phyloP scores from a whole-genome alignment of 2,329 filamentous ascomycete genomes.

The Neurospora crassa region DNA sequence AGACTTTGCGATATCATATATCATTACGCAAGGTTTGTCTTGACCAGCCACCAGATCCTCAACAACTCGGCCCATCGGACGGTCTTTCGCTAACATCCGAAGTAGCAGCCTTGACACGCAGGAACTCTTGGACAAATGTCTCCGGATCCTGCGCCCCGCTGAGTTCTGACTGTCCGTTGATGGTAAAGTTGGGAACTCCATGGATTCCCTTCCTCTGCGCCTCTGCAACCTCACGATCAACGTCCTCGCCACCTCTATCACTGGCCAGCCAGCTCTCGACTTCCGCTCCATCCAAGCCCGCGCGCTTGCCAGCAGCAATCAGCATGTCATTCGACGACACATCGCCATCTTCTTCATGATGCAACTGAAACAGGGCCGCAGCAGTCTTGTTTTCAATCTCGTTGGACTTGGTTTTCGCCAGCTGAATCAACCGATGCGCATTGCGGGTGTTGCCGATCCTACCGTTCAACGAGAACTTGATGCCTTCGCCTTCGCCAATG shows the following conservation, averaged over 20 bases:
- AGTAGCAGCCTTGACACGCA: slow-evolving; percentile 32
- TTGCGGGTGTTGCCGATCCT: slow-evolving; percentile 69
- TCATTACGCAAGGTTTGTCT: neutral
- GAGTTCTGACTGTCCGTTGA: slow-evolving; percentile 58
- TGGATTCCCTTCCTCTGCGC: slow-evolving; percentile 43
- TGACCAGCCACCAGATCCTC: neutral
- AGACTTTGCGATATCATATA: neutral
- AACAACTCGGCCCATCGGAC: slow-evolving; percentile 10
- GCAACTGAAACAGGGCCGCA: slow-evolving; percentile 52
- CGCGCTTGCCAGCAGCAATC: slow-evolving; percentile 39
- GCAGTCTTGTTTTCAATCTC: slow-evolving; percentile 51
- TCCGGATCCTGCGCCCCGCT: slow-evolving; percentile 63
- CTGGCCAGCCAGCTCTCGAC: slow-evolving; percentile 44
- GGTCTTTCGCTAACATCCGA: slow-evolving; percentile 6
- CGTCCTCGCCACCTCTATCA: slow-evolving; percentile 45
- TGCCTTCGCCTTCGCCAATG: slow-evolving; percentile 57
- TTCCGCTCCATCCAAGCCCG: slow-evolving; percentile 42
- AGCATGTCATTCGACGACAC: slow-evolving; percentile 49
- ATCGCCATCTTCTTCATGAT: slow-evolving; percentile 56
- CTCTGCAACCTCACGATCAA: slow-evolving; percentile 45
- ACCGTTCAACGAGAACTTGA: slow-evolving; percentile 63
- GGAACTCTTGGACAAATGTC: slow-evolving; percentile 57
- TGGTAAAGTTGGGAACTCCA: slow-evolving; percentile 67
- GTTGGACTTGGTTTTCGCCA: slow-evolving; percentile 43
- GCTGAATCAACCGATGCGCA: slow-evolving; percentile 66